phyloP scores from a whole-genome alignment of 768 basidiomycete species.

The Lanmaoa rubissima region DNA sequence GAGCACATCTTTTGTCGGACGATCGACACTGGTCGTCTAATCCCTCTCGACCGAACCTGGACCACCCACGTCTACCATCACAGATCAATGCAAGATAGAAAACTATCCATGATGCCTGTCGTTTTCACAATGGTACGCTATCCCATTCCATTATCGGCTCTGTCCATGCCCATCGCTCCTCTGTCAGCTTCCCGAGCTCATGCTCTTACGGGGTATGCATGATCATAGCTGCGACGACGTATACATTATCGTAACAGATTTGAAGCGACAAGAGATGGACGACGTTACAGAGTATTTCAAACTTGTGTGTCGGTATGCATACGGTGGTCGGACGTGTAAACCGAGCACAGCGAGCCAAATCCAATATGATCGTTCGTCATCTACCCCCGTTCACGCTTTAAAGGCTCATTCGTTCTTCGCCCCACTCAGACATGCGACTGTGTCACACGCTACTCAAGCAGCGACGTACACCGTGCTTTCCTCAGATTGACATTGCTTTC shows the following conservation, averaged over 20 bases:
- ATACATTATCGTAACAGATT: conserved; percentile 74
- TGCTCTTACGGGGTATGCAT: conserved; percentile 80
- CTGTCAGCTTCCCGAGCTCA: conserved; percentile 68
- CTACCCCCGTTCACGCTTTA: background rate
- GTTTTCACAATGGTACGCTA: conserved; percentile 72
- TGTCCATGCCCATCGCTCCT: background rate
- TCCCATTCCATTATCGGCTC: background rate
- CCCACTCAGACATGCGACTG: conserved; percentile 56
- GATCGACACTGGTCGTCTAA: conserved; percentile 73
- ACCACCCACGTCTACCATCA: conserved; percentile 81
- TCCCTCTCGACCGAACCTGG: conserved; percentile 80
- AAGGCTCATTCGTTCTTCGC: conserved; percentile 4
- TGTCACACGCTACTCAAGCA: conserved; percentile 65
- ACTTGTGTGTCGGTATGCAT: conserved; percentile 64
- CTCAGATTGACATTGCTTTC: conserved; percentile 75
- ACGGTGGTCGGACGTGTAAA: conserved; percentile 58
- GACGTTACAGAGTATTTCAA: conserved; percentile 78
- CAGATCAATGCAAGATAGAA: conserved; percentile 69
- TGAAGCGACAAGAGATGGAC: conserved; percentile 80
- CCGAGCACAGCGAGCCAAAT: conserved; percentile 66
- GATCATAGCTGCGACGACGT: conserved; percentile 77
- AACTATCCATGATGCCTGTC: conserved; percentile 74
- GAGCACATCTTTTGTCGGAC: conserved; percentile 81
- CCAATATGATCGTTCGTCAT: conserved; percentile 63
- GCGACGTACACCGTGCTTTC: conserved; percentile 75